phyloP scores from a whole-genome alignment of 108 stramenopile genomes.

The Skeletonema menzelii region DNA sequence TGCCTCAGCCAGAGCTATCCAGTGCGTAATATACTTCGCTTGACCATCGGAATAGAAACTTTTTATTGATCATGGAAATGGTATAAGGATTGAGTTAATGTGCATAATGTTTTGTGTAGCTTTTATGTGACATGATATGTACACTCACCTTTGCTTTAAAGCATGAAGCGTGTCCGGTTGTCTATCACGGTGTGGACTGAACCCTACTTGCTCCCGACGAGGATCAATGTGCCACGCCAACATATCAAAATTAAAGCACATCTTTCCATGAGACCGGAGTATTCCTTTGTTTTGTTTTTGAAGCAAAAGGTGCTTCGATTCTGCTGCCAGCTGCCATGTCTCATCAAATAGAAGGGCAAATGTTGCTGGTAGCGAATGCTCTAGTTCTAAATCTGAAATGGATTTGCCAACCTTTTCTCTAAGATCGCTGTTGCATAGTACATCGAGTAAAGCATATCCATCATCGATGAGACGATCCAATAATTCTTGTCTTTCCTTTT shows the following conservation, averaged over 20 bases:
- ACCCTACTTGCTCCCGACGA: conserved; percentile 46
- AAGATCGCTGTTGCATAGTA: background rate
- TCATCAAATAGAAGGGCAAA: conserved; percentile 71
- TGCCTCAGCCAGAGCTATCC: conserved; percentile 70
- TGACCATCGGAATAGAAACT: conserved; percentile 46
- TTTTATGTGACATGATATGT: too few relatives aligned
- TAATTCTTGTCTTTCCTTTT: background rate
- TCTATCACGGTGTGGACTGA: conserved; percentile 76
- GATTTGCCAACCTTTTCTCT: background rate
- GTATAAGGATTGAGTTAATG: too few relatives aligned
- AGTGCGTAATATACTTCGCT: conserved; percentile 76
- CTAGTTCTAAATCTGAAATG: conserved; percentile 24
- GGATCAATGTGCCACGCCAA: conserved; percentile 78
- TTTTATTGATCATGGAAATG: too few relatives aligned
- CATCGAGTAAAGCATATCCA: conserved; percentile 33
- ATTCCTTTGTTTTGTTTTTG: conserved; percentile 15
- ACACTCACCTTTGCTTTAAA: background rate
- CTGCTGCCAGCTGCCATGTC: conserved; percentile 58
- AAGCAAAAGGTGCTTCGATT: conserved; percentile 16
- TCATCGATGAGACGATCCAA: conserved; percentile 17
- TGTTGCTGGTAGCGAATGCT: conserved; percentile 53
- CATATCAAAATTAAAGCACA: conserved; percentile 67
- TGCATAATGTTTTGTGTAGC: too few relatives aligned
- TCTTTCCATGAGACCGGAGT: conserved; percentile 27
- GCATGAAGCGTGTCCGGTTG: conserved; percentile 52